Base-by-base conservation (phyloP, 1,139 yeast species). In the Williopsis jadinii region DNA sequence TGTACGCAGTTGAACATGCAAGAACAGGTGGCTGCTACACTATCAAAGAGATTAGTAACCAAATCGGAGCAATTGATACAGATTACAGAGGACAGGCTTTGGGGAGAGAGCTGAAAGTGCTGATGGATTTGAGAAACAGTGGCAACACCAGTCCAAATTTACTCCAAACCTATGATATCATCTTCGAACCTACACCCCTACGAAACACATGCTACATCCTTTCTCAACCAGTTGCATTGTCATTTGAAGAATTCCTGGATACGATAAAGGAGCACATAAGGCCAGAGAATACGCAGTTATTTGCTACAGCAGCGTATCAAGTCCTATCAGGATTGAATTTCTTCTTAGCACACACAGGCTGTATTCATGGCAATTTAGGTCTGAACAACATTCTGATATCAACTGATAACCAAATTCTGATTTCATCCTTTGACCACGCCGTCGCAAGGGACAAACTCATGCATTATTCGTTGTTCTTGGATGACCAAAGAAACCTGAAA, bases 301-400 rank as follows among this genome's bases (percentile, higher is more conserved):
- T 19, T 19, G 24, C 24, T 19, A 19, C 24, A 19, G 24, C 6
- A 19, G 24, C 24, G 24, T 19, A 19, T 6, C 24, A 5, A 30
- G 8, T 35, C 12, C 3, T 28, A 24, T 9, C 35, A 24, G 11
- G 41, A 39, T 11, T 26, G 11, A 4, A 26, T 29, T 9, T 30
- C 31, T 9, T 35, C 40, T 19, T 19, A 19, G 6, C 24, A 19
- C 24, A 19, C 6, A 19, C 32, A 5, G 19, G 32, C 2, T 41
- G 41, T 29, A 35, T 44, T 8, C 53, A 49, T 39, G 52, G 52
- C 4, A 44, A 46, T 30, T 12, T 49, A 11, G 38, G 38, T 11
- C 14, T 33, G n/a, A 27, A 43, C 5, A 42, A 36, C 9, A 38
- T 49, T 2, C 14, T 49, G 12, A 11, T 49, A n/a, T 41, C 41